Conservation (phyloP, 139 green algal genomes). For the Monoraphidium neglectum region DNA sequence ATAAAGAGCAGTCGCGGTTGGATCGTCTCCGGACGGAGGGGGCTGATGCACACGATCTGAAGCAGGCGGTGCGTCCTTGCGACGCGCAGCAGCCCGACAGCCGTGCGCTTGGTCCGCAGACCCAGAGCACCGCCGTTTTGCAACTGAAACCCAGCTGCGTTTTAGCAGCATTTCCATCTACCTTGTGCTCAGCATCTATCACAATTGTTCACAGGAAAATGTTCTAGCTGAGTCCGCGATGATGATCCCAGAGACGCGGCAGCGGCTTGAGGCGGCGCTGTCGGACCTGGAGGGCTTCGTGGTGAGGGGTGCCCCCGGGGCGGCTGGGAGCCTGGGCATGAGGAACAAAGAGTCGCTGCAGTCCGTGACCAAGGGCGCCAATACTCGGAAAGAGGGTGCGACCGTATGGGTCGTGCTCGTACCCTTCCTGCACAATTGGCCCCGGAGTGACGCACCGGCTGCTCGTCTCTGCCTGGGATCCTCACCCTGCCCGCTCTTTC, state of each 20-base stretch:
- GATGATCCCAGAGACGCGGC: constrained; percentile 87
- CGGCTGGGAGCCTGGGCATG: background rate
- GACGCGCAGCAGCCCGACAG: background rate
- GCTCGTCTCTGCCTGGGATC: background rate
- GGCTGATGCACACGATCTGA: constrained; percentile 77
- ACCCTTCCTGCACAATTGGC: background rate
- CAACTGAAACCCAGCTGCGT: too few species aligned
- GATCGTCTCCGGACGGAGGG: constrained; percentile 67
- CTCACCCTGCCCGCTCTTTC: background rate
- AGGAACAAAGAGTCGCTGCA: background rate
- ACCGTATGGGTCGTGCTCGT: background rate
- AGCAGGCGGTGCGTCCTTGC: constrained; percentile 73
- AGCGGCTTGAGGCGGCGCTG: constrained; percentile 75
- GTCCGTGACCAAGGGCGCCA: background rate
- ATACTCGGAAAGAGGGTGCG: background rate
- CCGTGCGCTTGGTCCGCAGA: too few species aligned
- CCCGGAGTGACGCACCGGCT: background rate
- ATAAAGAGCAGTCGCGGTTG: constrained; percentile 69
- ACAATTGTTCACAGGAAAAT: constrained; percentile 78
- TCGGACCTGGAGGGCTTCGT: constrained; percentile 68
- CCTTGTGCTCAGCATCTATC: too few species aligned
- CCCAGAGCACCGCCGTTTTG: too few species aligned
- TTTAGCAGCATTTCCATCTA: constrained; percentile 3
- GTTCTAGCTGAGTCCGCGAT: constrained; percentile 81
- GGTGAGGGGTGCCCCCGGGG: constrained; percentile 45